These are phyloP conservation scores for Nadsonia commutata DNA, from an alignment of 1,139 yeast genomes.

Conservation along the genomic window DNA sequence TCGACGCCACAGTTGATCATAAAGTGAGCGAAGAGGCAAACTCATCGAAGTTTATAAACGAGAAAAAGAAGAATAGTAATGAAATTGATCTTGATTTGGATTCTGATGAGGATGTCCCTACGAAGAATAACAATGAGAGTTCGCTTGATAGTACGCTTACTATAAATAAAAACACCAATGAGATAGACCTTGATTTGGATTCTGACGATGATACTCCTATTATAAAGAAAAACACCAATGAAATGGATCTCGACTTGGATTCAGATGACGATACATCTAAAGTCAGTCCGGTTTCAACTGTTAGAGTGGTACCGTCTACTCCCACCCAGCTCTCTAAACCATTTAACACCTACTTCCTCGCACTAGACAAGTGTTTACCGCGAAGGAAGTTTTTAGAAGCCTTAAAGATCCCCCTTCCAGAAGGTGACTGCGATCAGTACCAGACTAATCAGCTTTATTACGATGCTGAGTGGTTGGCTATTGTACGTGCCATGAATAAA, in stretches of 20 bases:
- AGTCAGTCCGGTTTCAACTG: background rate
- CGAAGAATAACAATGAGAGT: conserved; percentile 6
- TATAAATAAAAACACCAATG: conserved; percentile 7
- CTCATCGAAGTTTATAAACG: conserved; percentile 9
- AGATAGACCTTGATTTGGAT: conserved; percentile 7
- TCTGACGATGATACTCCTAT: conserved; percentile 5
- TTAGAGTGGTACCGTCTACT: background rate
- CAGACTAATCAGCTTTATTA: conserved; percentile 14
- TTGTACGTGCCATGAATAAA: conserved; percentile 17
- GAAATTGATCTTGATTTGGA: conserved; percentile 31
- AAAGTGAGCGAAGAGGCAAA: conserved; percentile 7
- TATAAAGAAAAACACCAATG: conserved; percentile 4
- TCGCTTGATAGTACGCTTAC: background rate
- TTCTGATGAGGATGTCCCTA: conserved; percentile 9
- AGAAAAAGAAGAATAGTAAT: conserved; percentile 17
- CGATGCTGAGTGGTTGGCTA: conserved; percentile 28
- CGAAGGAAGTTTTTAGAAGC: conserved; percentile 38
- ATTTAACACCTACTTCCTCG: conserved; percentile 44
- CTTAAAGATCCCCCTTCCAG: conserved; percentile 21
- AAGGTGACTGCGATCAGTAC: too few species aligned
- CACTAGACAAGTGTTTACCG: conserved; percentile 75
- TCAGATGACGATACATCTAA: background rate
- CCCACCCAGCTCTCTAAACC: background rate
- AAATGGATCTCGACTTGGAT: background rate
- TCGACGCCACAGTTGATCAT: conserved; percentile 39